Base-by-base conservation (phyloP, 164 flowering plant species). In the Magnolia officinalis region DNA sequence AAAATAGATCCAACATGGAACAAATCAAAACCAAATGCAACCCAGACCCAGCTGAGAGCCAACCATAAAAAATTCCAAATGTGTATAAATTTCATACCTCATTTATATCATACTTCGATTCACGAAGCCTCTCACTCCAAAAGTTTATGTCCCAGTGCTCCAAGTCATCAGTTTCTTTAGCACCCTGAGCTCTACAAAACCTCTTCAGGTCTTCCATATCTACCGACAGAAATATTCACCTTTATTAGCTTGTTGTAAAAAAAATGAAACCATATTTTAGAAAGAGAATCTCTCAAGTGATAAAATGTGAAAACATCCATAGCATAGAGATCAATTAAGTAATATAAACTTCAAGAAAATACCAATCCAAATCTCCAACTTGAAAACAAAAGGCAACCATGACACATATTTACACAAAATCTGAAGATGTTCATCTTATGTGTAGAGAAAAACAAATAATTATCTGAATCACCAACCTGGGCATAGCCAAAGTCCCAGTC, bases 111-210 rank as follows among this genome's bases (percentile, higher is more conserved):
- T 89, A 96, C 78, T 92, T 96, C 51, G 97, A 88, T 75, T 96
- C 99, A 52, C 99, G 96, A 75, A 96, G 94, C 85, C 98, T 92
- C 87, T 96, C 99, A 84, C 97, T 90, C 99, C 99, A 94, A 78
- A 92, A 96, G 82, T 21, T 86, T 67, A 86, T 81, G 80, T 96
- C 98, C 99, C 99, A 96, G 63, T 91, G 96, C 58, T 63, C 85
- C 83, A 96, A 84, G 80, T 90, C 86, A 83, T 88, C 78, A 80
- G 91, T 95, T 91, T 94, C 99, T 58, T 45, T n/a, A 67, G 96
- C 91, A 86, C 89, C 94, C 77, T 91, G 90, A 63, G 74, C 83
- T 78, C 87, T 88, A 77, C 89, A 77, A 76, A 92, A 96, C 31
- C n/a, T 80, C 81, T 88, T 85, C 8, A 96, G 88, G 77, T 96